Evolutionary conservation across 1,284 basidiomycete genomes (phyloP), one percentile per base, ranked within the genome.

Genomic region (Cutaneotrichosporon dermatis): DNA sequence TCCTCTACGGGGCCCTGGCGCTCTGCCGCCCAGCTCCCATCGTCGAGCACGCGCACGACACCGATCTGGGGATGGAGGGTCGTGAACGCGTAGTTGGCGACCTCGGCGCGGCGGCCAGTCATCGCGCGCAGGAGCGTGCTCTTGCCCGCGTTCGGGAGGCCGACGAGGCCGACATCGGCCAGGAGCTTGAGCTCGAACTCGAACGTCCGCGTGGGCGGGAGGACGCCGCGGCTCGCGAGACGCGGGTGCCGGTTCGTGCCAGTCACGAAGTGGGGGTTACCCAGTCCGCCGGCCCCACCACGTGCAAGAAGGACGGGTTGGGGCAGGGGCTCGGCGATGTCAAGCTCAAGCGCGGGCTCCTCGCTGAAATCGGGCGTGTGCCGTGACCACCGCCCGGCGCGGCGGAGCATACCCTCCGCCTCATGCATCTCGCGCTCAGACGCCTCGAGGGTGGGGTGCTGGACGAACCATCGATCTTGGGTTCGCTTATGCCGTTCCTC

Each of bases 1-100:
- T 92, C 89, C 59, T 89, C 87, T 62, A 90, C 83, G 6, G 88
- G 64, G 35, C 60, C 61, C 4, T 45, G 45, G 33, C 44, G 78
- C 6, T 79, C 79, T 4, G 84, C 76, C 34, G 82, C 81, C 71
- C 88, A 90, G 4, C 83, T 84, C 0, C 90, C 91, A 68, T 93
- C 88, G 33, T 86, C 86, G 42, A 85, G 87, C 13, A 97, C 85
- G 13, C 90, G 84, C 25, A 96, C 88, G 49, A 93, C 92, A 1
- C 92, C 95, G n/a, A 98, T 84, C 58, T 97, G 88, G 1, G 95
- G 96, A 65, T 95, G 95, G 44, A 98, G 82, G 1, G 93, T 99
- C 8, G 95, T 97, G 76, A 98, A 98, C 2, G 90, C 87, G 76
- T 96, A 97, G 6, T 86, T 84, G 0, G 93, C 96, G 5, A 98